Base-by-base conservation (phyloP, 2,329 filamentous ascomycete genomes). In the Fonsecaea erecta region DNA sequence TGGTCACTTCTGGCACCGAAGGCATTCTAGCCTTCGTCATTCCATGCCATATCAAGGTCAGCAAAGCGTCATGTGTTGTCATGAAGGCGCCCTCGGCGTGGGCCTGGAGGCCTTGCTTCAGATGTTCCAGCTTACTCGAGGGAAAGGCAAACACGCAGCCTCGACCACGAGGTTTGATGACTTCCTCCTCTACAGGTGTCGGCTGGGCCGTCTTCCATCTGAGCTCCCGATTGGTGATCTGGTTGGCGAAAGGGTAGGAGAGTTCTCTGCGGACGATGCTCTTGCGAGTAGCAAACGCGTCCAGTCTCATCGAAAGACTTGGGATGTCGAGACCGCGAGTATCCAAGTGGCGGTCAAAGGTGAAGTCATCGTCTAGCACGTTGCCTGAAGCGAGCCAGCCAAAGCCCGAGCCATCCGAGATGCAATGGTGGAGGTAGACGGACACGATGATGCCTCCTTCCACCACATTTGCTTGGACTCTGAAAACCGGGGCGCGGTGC, bases 1-100 rank as follows among this genome's bases (percentile, higher is more conserved):
- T 69, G 6, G 74, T 74, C 24, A 71, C 72, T 4, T 71, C 73
- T 34, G 76, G 69, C 2, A 80, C 67, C 37, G 67, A 74, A 26
- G 64, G 75, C 40, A 71, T 71, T 64, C 75, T 75, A 62, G 60
- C 75, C 67, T 75, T 69, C 58, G 68, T 68, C 70, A 72, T 71
- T 37, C 64, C 57, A 30, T 70, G 75, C 78, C 77, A 79, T 61
- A 80, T 72, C 8, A 79, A 67, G 0, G 77, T 76, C 14, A 76
- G 63, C 24, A 70, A 63, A n/a, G 52, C 65, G 57, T 70, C 68
- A 57, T 69, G 67, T 1, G 32, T 46, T 9, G 55, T 68, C 28
- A 70, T 57, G 43, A 68, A 68, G 12, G 51, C 46, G 46, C 34
- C 55, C 1, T 55, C 51, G 3, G 55, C 60, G 26, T 61, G 40